Conservation (phyloP, 1,139 yeast species). For the Yamadazyma diddensiae region DNA sequence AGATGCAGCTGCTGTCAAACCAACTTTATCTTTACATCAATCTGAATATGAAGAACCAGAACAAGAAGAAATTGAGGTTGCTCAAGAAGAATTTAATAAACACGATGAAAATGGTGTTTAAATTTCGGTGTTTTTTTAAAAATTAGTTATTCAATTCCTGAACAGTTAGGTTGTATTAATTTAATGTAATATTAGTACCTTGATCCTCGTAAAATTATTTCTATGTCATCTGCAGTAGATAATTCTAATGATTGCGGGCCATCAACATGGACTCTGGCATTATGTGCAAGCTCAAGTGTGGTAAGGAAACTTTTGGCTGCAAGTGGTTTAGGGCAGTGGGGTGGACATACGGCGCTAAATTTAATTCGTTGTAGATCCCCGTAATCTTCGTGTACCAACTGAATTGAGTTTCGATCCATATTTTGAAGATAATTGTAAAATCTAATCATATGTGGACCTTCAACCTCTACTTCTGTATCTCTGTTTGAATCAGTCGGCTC, state of each 20-base stretch:
- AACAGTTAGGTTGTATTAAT: constrained; percentile 5
- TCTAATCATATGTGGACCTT: too few relatives aligned
- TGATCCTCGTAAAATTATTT: neutral
- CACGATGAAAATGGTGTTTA: constrained; percentile 25
- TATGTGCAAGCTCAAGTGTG: constrained; percentile 35
- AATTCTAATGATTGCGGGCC: neutral
- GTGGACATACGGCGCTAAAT: constrained; percentile 13
- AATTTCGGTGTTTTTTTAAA: neutral
- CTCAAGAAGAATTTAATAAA: constrained; percentile 44
- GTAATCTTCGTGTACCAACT: too few relatives aligned
- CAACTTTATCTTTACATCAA: constrained; percentile 86
- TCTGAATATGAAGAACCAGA: constrained; percentile 65
- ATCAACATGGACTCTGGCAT: neutral
- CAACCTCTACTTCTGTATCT: too few relatives aligned
- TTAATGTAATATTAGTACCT: constrained; percentile 2
- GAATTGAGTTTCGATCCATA: too few relatives aligned
- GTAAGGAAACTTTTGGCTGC: constrained; percentile 41
- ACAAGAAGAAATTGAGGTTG: constrained; percentile 52
- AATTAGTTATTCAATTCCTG: constrained; percentile 2
- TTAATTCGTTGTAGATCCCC: too few relatives aligned
- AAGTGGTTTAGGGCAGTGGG: constrained; percentile 16
- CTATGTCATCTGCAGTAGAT: neutral
- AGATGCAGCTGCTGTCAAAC: constrained; percentile 93
- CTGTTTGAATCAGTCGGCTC: too few relatives aligned
- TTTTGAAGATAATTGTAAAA: too few relatives aligned